Evolutionary conservation across 116 monocot species (phyloP).

Genomic region (Cymodocea nodosa): DNA sequence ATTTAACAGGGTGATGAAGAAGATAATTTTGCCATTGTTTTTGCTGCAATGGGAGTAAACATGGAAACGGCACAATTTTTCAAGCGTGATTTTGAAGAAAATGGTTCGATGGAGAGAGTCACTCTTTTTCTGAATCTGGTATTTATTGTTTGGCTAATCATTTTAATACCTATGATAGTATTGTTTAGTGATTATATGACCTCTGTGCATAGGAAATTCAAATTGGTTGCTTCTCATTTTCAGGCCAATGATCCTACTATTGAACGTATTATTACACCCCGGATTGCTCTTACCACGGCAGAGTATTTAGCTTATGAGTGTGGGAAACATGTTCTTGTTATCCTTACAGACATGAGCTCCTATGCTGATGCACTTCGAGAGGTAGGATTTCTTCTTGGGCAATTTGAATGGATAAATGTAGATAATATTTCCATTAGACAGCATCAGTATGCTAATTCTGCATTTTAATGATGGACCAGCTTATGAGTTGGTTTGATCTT

Average conservation of each 20-base stretch:
- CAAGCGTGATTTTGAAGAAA: conserved; percentile 99
- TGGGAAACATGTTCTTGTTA: conserved; percentile 98
- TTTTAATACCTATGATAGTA: too few relatives aligned
- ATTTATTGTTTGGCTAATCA: not conserved
- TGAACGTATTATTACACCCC: conserved; percentile 95
- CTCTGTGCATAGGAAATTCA: too few relatives aligned
- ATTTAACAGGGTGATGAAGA: conserved; percentile 61
- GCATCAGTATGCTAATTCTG: too few relatives aligned
- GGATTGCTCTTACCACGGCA: conserved; percentile 96
- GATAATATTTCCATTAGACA: too few relatives aligned
- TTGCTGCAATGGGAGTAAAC: conserved; percentile 99
- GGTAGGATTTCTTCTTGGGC: conserved; percentile 46
- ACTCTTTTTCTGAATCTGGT: conserved; percentile 99
- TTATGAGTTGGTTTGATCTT: too few relatives aligned
- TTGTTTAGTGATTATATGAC: too few relatives aligned
- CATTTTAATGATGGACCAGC: too few relatives aligned
- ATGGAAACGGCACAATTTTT: conserved; percentile 99
- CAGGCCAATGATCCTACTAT: conserved; percentile 99
- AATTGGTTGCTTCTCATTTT: not conserved
- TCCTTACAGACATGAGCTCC: conserved; percentile 98
- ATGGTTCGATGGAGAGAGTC: too few relatives aligned
- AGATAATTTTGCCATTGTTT: conserved; percentile 98
- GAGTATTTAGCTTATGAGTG: conserved; percentile 99
- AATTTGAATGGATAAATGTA: too few relatives aligned
- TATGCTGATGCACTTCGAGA: conserved; percentile 99